Conservation (phyloP, 106 monocot genomes). For the Triglochin maritima region DNA sequence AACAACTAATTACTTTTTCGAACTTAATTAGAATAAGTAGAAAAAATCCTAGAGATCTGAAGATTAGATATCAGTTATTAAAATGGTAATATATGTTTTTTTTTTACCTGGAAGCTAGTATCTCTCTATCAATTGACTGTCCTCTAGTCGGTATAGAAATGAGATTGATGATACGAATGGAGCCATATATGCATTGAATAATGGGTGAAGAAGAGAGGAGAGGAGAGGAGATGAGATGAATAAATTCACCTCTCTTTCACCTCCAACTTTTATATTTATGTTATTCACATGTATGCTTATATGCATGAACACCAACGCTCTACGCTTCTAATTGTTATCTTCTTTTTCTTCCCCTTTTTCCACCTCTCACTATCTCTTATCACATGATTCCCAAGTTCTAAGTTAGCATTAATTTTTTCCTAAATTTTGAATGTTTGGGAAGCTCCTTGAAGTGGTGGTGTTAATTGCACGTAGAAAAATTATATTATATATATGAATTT, state of each 20-base stretch:
- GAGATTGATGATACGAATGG: neutral
- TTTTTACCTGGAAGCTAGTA: too few species aligned
- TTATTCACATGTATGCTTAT: constrained; percentile 8
- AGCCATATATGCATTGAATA: neutral
- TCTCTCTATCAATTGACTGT: neutral
- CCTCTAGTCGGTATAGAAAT: neutral
- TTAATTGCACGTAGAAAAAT: neutral
- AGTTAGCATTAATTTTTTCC: neutral
- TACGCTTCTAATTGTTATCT: neutral
- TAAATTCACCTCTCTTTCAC: constrained; percentile 15
- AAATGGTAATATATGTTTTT: too few species aligned
- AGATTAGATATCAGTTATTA: too few species aligned
- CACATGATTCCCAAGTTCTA: neutral
- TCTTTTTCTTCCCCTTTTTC: neutral
- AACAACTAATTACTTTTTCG: too few species aligned
- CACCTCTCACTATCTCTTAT: constrained; percentile 3
- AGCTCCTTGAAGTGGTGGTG: neutral
- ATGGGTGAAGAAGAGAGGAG: too few species aligned
- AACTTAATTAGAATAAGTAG: too few species aligned
- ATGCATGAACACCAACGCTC: constrained; percentile 1
- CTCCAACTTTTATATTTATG: constrained; percentile 18
- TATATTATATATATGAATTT: neutral
- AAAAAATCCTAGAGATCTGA: too few species aligned
- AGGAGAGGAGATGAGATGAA: neutral
- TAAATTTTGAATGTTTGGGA: neutral